Evolutionary conservation across 1,139 yeast species (phyloP), one percentile per base, ranked within the genome.

Genomic region (Kazachstania sp.): DNA sequence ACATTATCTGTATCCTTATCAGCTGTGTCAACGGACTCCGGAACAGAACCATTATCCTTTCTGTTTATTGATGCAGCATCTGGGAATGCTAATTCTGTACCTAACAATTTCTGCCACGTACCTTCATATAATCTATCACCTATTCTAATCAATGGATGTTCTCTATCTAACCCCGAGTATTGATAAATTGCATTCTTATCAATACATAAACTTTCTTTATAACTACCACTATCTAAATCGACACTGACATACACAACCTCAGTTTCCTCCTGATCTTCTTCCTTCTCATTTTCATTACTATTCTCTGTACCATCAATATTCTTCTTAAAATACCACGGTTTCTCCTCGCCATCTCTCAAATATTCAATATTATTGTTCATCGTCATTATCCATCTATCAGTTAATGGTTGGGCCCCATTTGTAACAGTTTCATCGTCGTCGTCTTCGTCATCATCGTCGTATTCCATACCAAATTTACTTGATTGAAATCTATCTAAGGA

Each of bases 341-440:
- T 83, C 64, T 85, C 95, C 61, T 86, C 95, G n/a, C 95, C 95
- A 6, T 74, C 66, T 5, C 74, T 64, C 53, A 86, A 70, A 56
- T 79, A 84, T 41, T 74, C 79, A 35, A 85, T 75, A 54, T 78
- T 75, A 15, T 95, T 95, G 59, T 81, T 82, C 73, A 74, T 71
- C 30, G 70, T 71, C 45, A 78, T 63, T 8, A 57, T 61, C 95
- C 95, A 86, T 40, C 31, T 39, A 7, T 23, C 37, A 3, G 4
- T 39, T 16, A 31, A 12, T 4, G 19, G n/a, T 20, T 26, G 15
- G 3, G 26, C n/a, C 16, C 6, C 12, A 16, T 23, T 15, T 55
- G 56, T 9, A 55, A 55, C 15, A 49, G 35, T 36, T 18, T 34
- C 39, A 6, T 44, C 37, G 12, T 37, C 35, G 26, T 41, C 45